Conservation (phyloP, 2,329 filamentous ascomycete species). For the Colletotrichum agaves region DNA sequence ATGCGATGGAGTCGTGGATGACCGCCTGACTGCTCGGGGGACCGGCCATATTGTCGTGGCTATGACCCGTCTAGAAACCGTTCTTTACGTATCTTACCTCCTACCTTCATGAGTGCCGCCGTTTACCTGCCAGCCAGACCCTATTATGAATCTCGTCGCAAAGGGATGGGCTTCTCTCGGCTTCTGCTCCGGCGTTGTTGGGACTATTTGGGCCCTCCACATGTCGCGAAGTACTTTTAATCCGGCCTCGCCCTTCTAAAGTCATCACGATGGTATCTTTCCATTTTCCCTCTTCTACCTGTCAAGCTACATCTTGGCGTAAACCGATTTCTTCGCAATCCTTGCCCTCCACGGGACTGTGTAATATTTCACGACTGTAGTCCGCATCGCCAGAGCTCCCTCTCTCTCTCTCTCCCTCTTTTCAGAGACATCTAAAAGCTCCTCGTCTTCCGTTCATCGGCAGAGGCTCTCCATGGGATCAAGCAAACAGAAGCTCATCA, state of each 20-base stretch:
- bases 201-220: neutral
- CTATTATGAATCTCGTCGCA: slow-evolving; percentile 15
- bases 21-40: neutral
- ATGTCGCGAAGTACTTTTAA: slow-evolving; percentile 18
- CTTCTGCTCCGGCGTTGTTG: slow-evolving; percentile 4
- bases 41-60: neutral
- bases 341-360: neutral
- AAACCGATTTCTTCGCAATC: neutral
- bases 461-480: slow-evolving; percentile 1
- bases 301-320: neutral
- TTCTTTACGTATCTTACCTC: slow-evolving; percentile 6
- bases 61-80: neutral
- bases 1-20: neutral
- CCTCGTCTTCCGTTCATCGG: neutral
- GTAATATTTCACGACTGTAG: neutral
- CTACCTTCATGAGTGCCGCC: neutral
- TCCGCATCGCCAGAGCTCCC: neutral
- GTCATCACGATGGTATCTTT: neutral
- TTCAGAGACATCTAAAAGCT: neutral
- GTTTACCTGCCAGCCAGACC: neutral
- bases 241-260: neutral
- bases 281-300: neutral
- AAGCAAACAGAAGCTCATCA: neutral
- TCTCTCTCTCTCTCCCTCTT: neutral
- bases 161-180: slow-evolving; percentile 25